Evolutionary conservation across 2,329 filamentous ascomycete species (phyloP).

Genomic region (Lachnellula occidentalis): DNA sequence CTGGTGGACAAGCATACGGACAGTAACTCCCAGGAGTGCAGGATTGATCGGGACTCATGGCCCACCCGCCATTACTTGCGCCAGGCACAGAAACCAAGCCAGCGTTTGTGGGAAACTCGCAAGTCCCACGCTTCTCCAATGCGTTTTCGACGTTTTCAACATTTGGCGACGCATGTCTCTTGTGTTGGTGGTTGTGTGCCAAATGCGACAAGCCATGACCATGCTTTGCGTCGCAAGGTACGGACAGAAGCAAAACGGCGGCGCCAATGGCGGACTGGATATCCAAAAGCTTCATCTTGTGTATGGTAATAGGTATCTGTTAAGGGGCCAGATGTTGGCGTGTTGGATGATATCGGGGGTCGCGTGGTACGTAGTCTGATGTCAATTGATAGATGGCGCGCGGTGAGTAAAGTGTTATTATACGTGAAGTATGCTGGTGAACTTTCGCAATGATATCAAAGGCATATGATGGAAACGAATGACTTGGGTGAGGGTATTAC

Average conservation of each 20-base stretch:
- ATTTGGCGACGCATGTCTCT: constrained; percentile 20
- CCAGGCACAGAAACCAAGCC: constrained; percentile 62
- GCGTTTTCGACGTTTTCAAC: constrained; percentile 15
- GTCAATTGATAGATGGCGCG: background rate
- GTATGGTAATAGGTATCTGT: constrained; percentile 10
- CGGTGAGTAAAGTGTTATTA: background rate
- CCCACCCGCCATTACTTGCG: constrained; percentile 66
- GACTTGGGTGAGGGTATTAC: constrained; percentile 5
- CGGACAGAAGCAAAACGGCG: constrained; percentile 42
- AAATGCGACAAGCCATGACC: constrained; percentile 22
- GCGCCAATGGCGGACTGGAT: constrained; percentile 45
- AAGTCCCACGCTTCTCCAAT: constrained; percentile 37
- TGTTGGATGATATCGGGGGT: background rate
- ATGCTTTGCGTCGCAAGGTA: constrained; percentile 25
- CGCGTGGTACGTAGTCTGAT: background rate
- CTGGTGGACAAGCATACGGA: constrained; percentile 70
- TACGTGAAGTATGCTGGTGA: background rate
- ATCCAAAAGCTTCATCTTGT: constrained; percentile 49
- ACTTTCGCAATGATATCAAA: background rate
- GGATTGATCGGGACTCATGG: constrained; percentile 68
- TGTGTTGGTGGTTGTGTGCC: constrained; percentile 24
- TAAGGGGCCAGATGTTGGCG: constrained; percentile 3
- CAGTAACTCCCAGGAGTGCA: constrained; percentile 66
- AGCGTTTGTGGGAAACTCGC: constrained; percentile 60
- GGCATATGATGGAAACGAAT: background rate